Evolutionary conservation across 208 protist species (phyloP).

Genomic region (Leishmania amazonensis): DNA sequence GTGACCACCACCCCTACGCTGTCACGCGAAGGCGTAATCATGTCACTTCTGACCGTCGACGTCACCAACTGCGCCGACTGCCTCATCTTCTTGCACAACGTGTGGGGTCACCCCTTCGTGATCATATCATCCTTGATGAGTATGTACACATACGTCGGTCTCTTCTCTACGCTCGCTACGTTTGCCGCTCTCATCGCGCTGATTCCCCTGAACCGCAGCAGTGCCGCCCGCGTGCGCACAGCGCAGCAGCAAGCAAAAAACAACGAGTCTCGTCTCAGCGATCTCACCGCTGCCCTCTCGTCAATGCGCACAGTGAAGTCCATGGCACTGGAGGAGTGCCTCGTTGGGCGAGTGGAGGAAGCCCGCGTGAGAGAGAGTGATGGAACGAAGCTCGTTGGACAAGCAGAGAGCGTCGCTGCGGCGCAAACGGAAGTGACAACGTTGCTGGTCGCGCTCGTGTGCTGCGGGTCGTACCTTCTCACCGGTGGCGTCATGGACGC

Average conservation of each 20-base stretch:
- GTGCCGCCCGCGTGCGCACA: conserved; percentile 43
- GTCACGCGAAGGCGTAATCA: conserved; percentile 52
- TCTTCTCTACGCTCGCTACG: conserved; percentile 53
- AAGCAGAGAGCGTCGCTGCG: conserved; percentile 50
- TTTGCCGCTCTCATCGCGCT: conserved; percentile 52
- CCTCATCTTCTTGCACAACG: conserved; percentile 78
- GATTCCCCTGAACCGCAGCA: conserved; percentile 62
- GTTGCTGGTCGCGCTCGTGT: conserved; percentile 62
- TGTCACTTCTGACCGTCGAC: conserved; percentile 73
- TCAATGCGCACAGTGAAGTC: conserved; percentile 78
- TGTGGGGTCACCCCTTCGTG: conserved; percentile 72
- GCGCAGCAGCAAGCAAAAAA: conserved; percentile 57
- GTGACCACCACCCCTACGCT: conserved; percentile 8
- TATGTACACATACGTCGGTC: conserved; percentile 74
- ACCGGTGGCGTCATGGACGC: conserved; percentile 58
- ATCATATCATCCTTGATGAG: conserved; percentile 56
- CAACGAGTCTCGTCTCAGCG: conserved; percentile 54
- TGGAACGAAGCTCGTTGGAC: conserved; percentile 37
- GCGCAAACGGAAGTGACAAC: conserved; percentile 61
- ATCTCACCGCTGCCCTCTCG: conserved; percentile 59
- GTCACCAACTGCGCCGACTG: conserved; percentile 58
- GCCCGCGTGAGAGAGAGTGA: conserved; percentile 50
- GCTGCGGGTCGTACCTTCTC: conserved; percentile 66
- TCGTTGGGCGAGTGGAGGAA: conserved; percentile 43
- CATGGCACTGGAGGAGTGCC: conserved; percentile 60